These are phyloP conservation scores for Fusarium sp. DNA, from an alignment of 2,329 filamentous ascomycete species.

Conservation along the genomic window DNA sequence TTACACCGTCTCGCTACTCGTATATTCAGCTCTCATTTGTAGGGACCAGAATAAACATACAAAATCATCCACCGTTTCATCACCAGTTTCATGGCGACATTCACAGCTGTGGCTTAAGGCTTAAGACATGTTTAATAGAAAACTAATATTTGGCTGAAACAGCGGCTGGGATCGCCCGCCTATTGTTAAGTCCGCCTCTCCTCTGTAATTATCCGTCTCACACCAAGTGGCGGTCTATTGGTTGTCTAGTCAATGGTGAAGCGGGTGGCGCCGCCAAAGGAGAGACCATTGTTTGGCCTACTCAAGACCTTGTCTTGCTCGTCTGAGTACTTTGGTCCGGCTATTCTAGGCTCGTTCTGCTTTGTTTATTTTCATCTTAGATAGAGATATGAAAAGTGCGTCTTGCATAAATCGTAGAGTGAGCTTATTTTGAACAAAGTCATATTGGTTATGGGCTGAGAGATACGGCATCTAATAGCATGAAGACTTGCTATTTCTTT, in stretches of 20 bases:
- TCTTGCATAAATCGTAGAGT: background rate
- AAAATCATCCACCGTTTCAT: slow-evolving; percentile 3
- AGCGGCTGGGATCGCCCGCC: background rate
- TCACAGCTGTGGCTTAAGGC: background rate
- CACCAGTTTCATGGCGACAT: slow-evolving; percentile 11
- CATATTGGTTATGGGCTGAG: too few relatives aligned
- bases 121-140: background rate
- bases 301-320: background rate
- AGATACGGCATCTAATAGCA: too few relatives aligned
- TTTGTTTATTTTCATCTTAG: background rate
- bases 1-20: background rate
- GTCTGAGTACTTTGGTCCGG: background rate
- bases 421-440: too few relatives aligned
- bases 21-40: background rate
- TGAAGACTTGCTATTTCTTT: too few relatives aligned
- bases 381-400: background rate
- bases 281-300: slow-evolving; percentile 4
- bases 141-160: slow-evolving; percentile 12
- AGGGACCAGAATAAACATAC: too few relatives aligned
- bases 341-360: background rate
- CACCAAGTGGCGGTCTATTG: background rate
- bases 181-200: background rate
- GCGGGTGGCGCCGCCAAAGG: slow-evolving; percentile 18
- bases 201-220: background rate
- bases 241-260: slow-evolving; percentile 1